Base-by-base conservation (phyloP, 164 flowering plant species). In the Chimonanthus salicifolius region DNA sequence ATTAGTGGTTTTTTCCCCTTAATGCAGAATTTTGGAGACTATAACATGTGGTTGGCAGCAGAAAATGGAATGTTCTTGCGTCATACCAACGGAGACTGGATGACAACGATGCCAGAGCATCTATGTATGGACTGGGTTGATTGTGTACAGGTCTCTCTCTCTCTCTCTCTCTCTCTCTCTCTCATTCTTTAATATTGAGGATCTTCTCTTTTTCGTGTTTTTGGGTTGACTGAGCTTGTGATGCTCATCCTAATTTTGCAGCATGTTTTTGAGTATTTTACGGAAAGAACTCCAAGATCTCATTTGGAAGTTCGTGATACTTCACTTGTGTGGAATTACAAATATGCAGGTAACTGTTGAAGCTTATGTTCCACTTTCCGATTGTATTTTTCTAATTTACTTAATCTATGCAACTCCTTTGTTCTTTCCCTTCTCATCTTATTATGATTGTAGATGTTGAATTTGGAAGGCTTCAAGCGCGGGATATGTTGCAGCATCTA, bases 251-350 rank as follows among this genome's bases (percentile, higher is more conserved):
- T 33, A n/a, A 81, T 7, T 72, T 81, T 75, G 75, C 89, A 90
- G 95, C 91, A 86, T 83, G 92, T 80, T 79, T 85, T 87, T 66
- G 97, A 92, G 83, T 95, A 95, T 75, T 95, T 95, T 83, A 89
- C 88, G 4, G 98, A 93, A 67, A 85, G 99, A 83, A 95, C 99
- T n/a, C 99, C 99, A 10, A 78, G 98, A 48, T 93, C 99, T 46
- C 90, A 87, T 82, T 81, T 83, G 82, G 94, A 95, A 65, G 79
- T 48, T 15, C 95, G 99, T 67, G 94, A 91, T 64, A 93, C 97
- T 72, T 93, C 98, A 72, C 92, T 95, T 72, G 94, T 93, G 11
- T 95, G 99, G 99, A 95, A 91, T 75, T 95, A 93, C 84, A 93
- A 95, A 75, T 91, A 95, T 83, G 89, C 97, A 83, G 98, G 98